Percentiles rank a stretch among this genome's conserved stretches.
These are phyloP conservation scores for Penicillium desertorum DNA, from an alignment of 495 filamentous ascomycete genomes.

Conservation along the genomic window DNA sequence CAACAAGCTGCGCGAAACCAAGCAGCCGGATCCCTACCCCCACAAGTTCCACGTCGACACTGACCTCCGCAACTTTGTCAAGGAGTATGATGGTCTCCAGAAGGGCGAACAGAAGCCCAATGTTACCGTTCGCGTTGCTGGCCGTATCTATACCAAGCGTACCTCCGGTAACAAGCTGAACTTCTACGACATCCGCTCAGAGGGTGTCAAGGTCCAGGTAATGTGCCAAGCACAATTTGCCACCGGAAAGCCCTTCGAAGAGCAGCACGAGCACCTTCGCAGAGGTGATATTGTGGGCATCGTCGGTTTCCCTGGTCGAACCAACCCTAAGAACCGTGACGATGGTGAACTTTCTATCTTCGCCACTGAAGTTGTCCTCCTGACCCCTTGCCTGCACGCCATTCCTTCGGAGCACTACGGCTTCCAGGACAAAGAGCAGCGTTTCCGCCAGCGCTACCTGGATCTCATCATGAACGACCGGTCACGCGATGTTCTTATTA, in stretches of 20 bases:
- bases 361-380: constrained; percentile 76
- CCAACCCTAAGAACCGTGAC: constrained; percentile 80
- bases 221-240: constrained; percentile 82
- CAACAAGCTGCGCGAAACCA: constrained; percentile 78
- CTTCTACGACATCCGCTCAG: constrained; percentile 89
- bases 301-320: constrained; percentile 84
- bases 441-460: constrained; percentile 87
- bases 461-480: constrained; percentile 94
- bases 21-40: constrained; percentile 86
- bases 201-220: constrained; percentile 84
- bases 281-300: constrained; percentile 91
- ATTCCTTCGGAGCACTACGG: constrained; percentile 90
- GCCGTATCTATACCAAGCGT: constrained; percentile 87
- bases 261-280: constrained; percentile 87
- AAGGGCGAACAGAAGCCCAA: constrained; percentile 81
- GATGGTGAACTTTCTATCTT: constrained; percentile 94
- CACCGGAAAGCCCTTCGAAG: constrained; percentile 63
- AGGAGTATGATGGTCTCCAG: constrained; percentile 71
- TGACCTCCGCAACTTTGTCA: constrained; percentile 72
- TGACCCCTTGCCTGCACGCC: constrained; percentile 91
- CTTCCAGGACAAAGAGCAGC: constrained; percentile 90
- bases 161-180: constrained; percentile 77
- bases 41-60: constrained; percentile 93
- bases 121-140: constrained; percentile 69
- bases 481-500: constrained; percentile 76